Evolutionary conservation across 805 yeast genomes (phyloP).

Genomic region (Pichia exigua): DNA sequence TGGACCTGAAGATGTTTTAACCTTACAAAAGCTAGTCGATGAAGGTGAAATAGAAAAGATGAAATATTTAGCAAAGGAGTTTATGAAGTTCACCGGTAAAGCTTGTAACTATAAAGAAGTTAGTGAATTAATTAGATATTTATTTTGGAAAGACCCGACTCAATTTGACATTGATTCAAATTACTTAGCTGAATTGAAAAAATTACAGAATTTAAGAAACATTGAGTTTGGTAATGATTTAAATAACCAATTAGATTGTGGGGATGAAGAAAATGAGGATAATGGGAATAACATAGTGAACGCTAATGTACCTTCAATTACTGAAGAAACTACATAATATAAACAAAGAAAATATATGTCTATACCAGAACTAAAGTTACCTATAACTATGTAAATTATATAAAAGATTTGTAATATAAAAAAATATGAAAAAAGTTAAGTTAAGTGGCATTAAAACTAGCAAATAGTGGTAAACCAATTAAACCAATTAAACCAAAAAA

Average conservation of each 20-base stretch:
- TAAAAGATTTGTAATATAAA: not conserved
- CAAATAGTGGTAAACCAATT: not conserved
- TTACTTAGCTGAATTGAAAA: slow-evolving; percentile 35
- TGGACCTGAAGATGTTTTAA: slow-evolving; percentile 46
- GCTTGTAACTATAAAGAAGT: slow-evolving; percentile 45
- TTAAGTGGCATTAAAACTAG: not conserved
- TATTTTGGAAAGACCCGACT: slow-evolving; percentile 49
- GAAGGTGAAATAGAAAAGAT: slow-evolving; percentile 67
- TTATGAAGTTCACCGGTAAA: slow-evolving; percentile 47
- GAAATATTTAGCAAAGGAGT: slow-evolving; percentile 54
- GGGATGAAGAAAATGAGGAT: not conserved
- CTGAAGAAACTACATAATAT: not conserved
- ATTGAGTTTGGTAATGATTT: slow-evolving; percentile 5
- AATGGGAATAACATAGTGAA: too few species aligned
- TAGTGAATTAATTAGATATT: slow-evolving; percentile 42
- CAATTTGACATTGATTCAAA: slow-evolving; percentile 49
- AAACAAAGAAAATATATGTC: too few species aligned
- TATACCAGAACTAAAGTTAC: too few species aligned
- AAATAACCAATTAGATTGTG: not conserved
- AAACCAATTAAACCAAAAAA: not conserved
- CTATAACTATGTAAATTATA: not conserved
- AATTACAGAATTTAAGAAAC: slow-evolving; percentile 17
- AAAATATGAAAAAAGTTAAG: too few species aligned
- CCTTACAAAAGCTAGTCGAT: slow-evolving; percentile 48
- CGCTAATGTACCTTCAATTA: not conserved